A percentile compares a stretch with the other conserved stretches of the same genome.
Conservation (phyloP, 1,139 yeast genomes). For the Kodamaea alishanica region DNA sequence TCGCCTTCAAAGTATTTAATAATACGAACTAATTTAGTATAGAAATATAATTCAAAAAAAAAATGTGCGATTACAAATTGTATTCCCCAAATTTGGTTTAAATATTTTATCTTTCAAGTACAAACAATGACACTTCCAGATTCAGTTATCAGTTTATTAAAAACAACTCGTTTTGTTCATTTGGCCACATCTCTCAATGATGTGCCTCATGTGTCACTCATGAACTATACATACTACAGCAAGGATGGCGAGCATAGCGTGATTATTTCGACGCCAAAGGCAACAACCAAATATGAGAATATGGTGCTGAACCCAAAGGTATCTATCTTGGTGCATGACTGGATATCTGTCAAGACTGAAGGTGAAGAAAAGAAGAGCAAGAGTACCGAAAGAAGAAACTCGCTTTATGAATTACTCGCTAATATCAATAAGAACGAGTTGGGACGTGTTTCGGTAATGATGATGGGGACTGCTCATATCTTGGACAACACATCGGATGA, state of each 20-base stretch:
- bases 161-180: constrained; percentile 67
- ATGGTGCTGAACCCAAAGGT: constrained; percentile 67
- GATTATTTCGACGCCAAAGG: constrained; percentile 64
- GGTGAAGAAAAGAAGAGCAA: constrained; percentile 15
- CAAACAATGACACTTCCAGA: constrained; percentile 40
- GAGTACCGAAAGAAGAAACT: constrained; percentile 31
- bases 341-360: constrained; percentile 58
- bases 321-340: constrained; percentile 79
- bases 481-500: constrained; percentile 44
- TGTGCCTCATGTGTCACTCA: constrained; percentile 78
- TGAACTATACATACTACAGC: constrained; percentile 74
- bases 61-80: neutral
- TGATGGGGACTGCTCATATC: constrained; percentile 66
- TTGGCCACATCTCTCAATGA: constrained; percentile 70
- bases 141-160: constrained; percentile 50
- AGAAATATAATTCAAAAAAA: neutral
- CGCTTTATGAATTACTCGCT: constrained; percentile 60
- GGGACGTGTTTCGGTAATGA: constrained; percentile 73
- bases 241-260: constrained; percentile 43
- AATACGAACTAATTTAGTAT: neutral
- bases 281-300: constrained; percentile 70
- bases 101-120: neutral
- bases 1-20: neutral
- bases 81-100: neutral
- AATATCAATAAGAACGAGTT: constrained; percentile 73